phyloP scores from a whole-genome alignment of 2,329 filamentous ascomycete species.

The Aschersonia sp. region DNA sequence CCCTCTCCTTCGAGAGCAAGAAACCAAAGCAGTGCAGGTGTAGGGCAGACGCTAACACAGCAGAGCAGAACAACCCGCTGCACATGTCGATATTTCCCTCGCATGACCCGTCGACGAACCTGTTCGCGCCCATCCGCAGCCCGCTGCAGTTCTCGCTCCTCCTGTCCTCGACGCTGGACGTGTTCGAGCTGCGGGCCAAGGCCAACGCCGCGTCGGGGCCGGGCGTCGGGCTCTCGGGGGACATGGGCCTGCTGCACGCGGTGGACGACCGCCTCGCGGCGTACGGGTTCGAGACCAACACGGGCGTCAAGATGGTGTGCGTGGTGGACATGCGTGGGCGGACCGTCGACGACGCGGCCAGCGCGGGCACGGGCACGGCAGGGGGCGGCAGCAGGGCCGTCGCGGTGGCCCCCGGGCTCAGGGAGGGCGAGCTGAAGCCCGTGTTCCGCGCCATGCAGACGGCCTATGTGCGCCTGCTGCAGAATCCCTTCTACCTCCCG shows the following conservation, averaged over 20 bases:
- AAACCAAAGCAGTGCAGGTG: no score
- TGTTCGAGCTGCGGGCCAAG: slow-evolving; percentile 76
- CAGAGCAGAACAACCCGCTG: slow-evolving; percentile 78
- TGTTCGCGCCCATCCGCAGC: slow-evolving; percentile 44
- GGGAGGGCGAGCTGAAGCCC: slow-evolving; percentile 77
- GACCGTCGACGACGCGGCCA: slow-evolving; percentile 20
- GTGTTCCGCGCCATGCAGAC: slow-evolving; percentile 85
- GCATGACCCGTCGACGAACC: slow-evolving; percentile 41
- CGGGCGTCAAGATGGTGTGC: slow-evolving; percentile 78
- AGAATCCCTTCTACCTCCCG: slow-evolving; percentile 91
- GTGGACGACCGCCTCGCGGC: slow-evolving; percentile 85
- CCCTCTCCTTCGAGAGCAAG: no score
- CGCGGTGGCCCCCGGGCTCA: slow-evolving; percentile 41
- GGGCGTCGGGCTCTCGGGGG: slow-evolving; percentile 40
- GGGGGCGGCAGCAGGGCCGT: no score
- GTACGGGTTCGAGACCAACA: slow-evolving; percentile 96
- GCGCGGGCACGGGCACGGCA: slow-evolving; percentile 1
- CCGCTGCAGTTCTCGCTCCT: slow-evolving; percentile 86
- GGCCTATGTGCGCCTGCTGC: slow-evolving; percentile 76
- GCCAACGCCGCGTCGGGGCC: slow-evolving; percentile 35
- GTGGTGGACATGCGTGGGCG: slow-evolving; percentile 82
- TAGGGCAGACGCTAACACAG: background rate
- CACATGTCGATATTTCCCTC: slow-evolving; percentile 84
- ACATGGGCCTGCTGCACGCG: slow-evolving; percentile 83
- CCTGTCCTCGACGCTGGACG: slow-evolving; percentile 79